Percentiles rank a stretch among this genome's conserved stretches.
These are phyloP conservation scores for Boletus reticuloceps DNA, from an alignment of 768 basidiomycete species.

Conservation along the genomic window DNA sequence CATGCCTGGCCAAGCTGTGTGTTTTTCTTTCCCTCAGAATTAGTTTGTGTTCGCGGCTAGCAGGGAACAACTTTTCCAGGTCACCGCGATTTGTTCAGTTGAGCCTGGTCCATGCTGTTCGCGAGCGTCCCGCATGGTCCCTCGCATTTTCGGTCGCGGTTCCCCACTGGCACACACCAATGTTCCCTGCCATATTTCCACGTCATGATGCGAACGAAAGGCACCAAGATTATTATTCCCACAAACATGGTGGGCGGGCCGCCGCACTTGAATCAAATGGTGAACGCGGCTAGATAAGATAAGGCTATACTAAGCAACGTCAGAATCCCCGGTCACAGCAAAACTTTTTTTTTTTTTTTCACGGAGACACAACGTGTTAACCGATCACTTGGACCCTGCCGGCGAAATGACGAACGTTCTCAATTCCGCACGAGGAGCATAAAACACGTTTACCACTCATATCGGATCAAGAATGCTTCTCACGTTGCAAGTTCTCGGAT, in stretches of 20 bases:
- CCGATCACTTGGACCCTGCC: background rate
- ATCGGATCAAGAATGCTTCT: background rate
- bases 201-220: background rate
- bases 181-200: background rate
- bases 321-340: background rate
- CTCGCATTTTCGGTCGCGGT: too few species aligned
- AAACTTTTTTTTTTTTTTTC: background rate
- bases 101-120: too few species aligned
- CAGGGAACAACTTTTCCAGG: too few species aligned
- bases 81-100: too few species aligned
- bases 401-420: background rate
- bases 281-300: constrained; percentile 9
- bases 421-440: background rate
- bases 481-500: background rate
- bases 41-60: too few species aligned
- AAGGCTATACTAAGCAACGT: background rate
- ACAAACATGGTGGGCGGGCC: background rate
- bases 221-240: background rate
- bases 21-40: background rate
- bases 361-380: background rate
- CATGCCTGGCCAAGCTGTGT: background rate
- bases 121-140: too few species aligned
- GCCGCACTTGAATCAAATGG: too few species aligned
- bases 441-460: constrained; percentile 8
- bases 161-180: too few species aligned